A percentile compares a stretch with the other conserved stretches of the same genome.
Conservation (phyloP, 2,329 filamentous ascomycete genomes). For the Aspergillus quadrilineatus region DNA sequence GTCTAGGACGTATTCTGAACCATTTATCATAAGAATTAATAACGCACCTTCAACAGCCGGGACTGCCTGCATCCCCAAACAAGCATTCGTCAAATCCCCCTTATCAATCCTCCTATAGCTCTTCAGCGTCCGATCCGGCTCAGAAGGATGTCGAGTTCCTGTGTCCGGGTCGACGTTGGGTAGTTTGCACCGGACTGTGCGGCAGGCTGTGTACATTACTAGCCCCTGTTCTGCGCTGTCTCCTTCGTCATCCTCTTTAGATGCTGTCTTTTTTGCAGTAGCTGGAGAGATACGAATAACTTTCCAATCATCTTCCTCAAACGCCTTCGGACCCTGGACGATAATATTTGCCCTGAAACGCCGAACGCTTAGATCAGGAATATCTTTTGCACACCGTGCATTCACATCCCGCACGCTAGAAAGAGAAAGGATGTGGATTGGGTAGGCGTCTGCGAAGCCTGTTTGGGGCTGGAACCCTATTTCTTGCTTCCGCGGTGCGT, state of each 20-base stretch:
- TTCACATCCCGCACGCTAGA: constrained; percentile 55
- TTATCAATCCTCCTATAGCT: constrained; percentile 52
- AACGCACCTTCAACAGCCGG: constrained; percentile 30
- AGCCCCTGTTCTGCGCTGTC: constrained; percentile 5
- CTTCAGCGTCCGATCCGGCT: constrained; percentile 53
- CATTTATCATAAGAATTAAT: background rate
- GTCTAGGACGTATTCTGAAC: too few species aligned
- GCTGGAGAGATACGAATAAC: constrained; percentile 33
- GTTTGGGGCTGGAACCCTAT: constrained; percentile 55
- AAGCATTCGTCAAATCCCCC: constrained; percentile 49
- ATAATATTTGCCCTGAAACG: constrained; percentile 61
- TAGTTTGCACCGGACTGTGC: constrained; percentile 58
- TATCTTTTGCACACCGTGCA: constrained; percentile 37
- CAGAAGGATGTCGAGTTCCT: constrained; percentile 47
- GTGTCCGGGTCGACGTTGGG: constrained; percentile 60
- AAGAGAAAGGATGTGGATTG: constrained; percentile 56
- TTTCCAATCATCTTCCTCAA: constrained; percentile 59
- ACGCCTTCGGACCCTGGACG: constrained; percentile 53
- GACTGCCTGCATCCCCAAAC: constrained; percentile 55
- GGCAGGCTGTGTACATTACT: constrained; percentile 52
- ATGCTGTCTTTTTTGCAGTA: constrained; percentile 7
- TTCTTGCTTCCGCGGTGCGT: constrained; percentile 52
- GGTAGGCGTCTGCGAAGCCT: constrained; percentile 60
- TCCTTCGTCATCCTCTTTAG: background rate
- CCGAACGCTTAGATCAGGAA: constrained; percentile 49